Conservation (phyloP, 2,329 filamentous ascomycete genomes). For the Alternaria dauci region DNA sequence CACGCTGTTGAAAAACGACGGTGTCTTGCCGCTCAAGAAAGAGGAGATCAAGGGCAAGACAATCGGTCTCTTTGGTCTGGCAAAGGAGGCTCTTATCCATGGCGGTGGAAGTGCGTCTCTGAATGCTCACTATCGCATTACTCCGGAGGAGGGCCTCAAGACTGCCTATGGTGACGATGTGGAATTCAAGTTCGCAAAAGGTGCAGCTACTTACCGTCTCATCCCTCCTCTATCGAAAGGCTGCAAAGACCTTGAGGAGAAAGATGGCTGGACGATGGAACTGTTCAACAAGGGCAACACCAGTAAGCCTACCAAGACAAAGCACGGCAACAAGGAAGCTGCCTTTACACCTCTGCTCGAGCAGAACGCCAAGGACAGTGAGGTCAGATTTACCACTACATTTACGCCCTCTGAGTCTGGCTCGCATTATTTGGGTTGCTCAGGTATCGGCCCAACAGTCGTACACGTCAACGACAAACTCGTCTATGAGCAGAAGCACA, state of each 20-base stretch:
- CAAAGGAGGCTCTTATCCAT: constrained; percentile 56
- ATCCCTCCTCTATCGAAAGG: constrained; percentile 39
- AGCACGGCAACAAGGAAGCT: constrained; percentile 35
- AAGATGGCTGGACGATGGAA: constrained; percentile 44
- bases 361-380: constrained; percentile 33
- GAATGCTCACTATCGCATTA: constrained; percentile 39
- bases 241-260: constrained; percentile 40
- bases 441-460: constrained; percentile 44
- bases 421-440: constrained; percentile 45
- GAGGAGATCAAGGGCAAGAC: constrained; percentile 63
- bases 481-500: constrained; percentile 52
- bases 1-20: constrained; percentile 77
- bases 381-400: constrained; percentile 33
- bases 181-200: constrained; percentile 44
- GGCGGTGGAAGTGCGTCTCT: constrained; percentile 46
- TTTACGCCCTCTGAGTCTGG: constrained; percentile 39
- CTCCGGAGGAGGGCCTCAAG: constrained; percentile 37
- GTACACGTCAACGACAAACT: constrained; percentile 39
- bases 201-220: constrained; percentile 47
- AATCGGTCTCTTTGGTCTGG: constrained; percentile 75
- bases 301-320: constrained; percentile 34
- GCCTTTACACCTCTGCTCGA: constrained; percentile 37
- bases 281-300: constrained; percentile 37
- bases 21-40: constrained; percentile 70
- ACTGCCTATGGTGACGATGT: constrained; percentile 39